Percentiles rank a stretch among this genome's conserved stretches.
Evolutionary conservation across 176 grass and related monocot genomes (phyloP).

Genomic region (Juncus inflexus): DNA sequence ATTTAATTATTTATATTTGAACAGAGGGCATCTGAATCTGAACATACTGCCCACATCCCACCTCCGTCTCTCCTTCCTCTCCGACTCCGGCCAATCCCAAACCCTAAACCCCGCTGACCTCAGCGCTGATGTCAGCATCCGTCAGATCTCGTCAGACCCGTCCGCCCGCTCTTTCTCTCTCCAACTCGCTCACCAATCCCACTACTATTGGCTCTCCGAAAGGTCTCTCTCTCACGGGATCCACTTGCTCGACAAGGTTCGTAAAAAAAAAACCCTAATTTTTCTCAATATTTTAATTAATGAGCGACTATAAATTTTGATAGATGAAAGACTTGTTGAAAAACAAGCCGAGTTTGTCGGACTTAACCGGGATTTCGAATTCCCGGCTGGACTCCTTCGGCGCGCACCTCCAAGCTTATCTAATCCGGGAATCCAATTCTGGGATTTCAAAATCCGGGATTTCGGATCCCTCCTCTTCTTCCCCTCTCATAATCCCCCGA

Average conservation of each 20-base stretch:
- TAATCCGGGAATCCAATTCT: slow-evolving; percentile 41
- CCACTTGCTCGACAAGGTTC: slow-evolving; percentile 73
- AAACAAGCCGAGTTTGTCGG: slow-evolving; percentile 58
- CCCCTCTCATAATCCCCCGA: slow-evolving; percentile 25
- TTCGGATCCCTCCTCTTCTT: neutral
- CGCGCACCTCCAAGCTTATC: slow-evolving; percentile 67
- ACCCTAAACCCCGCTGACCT: slow-evolving; percentile 25
- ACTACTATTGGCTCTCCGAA: slow-evolving; percentile 95
- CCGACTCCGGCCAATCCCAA: slow-evolving; percentile 67
- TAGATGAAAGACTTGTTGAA: slow-evolving; percentile 90
- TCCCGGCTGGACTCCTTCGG: slow-evolving; percentile 70
- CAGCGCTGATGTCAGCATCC: slow-evolving; percentile 46
- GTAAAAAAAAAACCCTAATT: slow-evolving; percentile 8
- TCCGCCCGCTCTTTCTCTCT: slow-evolving; percentile 73
- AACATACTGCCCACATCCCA: slow-evolving; percentile 61
- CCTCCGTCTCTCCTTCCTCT: slow-evolving; percentile 56
- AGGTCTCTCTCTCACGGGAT: slow-evolving; percentile 69
- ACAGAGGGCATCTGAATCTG: slow-evolving; percentile 76
- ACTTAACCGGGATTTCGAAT: slow-evolving; percentile 79
- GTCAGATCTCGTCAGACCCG: slow-evolving; percentile 76
- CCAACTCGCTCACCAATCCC: slow-evolving; percentile 41
- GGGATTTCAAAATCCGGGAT: neutral
- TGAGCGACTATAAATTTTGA: neutral
- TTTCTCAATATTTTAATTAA: neutral
- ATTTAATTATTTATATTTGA: slow-evolving; percentile 20